Percentiles rank a stretch among this genome's conserved stretches.
Evolutionary conservation across 148 eudicot species (phyloP).

Genomic region (Camellia japonica): DNA sequence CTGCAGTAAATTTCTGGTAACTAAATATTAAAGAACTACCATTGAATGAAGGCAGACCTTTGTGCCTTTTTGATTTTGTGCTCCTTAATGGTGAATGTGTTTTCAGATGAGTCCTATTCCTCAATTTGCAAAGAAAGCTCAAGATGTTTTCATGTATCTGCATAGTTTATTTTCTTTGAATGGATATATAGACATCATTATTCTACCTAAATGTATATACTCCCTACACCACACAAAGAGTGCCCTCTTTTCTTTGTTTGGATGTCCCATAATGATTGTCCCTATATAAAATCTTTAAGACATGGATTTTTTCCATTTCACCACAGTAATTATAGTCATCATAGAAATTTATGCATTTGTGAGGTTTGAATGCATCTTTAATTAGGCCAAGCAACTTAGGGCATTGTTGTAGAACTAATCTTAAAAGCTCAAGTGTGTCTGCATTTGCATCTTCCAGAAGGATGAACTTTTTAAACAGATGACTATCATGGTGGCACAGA

Average conservation of each 20-base stretch:
- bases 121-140: not conserved
- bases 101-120: not conserved
- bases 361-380: not conserved
- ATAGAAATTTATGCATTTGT: not conserved
- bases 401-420: not conserved
- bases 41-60: not conserved
- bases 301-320: not conserved
- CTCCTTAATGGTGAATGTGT: not conserved
- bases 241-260: not conserved
- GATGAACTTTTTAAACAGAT: not conserved
- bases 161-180: not conserved
- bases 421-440: not conserved
- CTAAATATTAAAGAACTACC: not conserved
- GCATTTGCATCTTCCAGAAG: conserved; percentile 1
- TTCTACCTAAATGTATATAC: not conserved
- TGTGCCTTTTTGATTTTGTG: not conserved
- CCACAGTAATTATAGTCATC: not conserved
- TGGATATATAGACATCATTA: not conserved
- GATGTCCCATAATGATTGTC: not conserved
- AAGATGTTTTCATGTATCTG: not conserved
- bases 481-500: not conserved
- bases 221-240: not conserved
- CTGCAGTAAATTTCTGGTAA: not conserved
- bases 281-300: not conserved
- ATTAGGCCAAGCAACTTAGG: not conserved